These are phyloP conservation scores for Geotrichum bryndzae DNA, from an alignment of 1,139 yeast species.

Conservation along the genomic window DNA sequence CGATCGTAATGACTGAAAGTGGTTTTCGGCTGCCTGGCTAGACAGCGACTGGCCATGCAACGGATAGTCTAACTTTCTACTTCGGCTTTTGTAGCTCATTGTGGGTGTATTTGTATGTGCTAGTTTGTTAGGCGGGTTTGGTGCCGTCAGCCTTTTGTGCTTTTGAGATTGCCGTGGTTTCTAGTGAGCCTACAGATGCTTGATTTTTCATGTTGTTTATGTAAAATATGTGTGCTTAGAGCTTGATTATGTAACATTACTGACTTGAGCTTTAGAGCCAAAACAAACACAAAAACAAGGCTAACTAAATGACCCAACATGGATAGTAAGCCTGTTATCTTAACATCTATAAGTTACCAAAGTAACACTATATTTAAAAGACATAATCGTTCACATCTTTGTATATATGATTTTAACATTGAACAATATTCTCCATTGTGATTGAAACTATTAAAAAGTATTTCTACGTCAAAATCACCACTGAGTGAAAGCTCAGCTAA, in stretches of 20 bases:
- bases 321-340: no score
- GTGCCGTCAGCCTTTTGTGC: neutral
- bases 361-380: no score
- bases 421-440: no score
- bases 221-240: neutral
- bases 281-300: neutral
- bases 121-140: neutral
- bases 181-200: neutral
- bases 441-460: no score
- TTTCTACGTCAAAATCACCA: no score
- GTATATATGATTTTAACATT: no score
- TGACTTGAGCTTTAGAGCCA: neutral
- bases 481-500: no score
- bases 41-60: constrained; percentile 9
- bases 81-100: neutral
- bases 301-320: no score
- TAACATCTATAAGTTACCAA: no score
- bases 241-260: neutral
- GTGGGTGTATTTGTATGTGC: neutral
- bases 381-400: no score
- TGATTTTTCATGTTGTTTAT: neutral
- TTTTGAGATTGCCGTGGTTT: neutral
- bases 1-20: constrained; percentile 9
- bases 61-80: constrained; percentile 1
- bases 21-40: constrained; percentile 9